These are phyloP conservation scores for Lotus japonicus DNA, from an alignment of 306 rosid genomes.

Conservation along the genomic window DNA sequence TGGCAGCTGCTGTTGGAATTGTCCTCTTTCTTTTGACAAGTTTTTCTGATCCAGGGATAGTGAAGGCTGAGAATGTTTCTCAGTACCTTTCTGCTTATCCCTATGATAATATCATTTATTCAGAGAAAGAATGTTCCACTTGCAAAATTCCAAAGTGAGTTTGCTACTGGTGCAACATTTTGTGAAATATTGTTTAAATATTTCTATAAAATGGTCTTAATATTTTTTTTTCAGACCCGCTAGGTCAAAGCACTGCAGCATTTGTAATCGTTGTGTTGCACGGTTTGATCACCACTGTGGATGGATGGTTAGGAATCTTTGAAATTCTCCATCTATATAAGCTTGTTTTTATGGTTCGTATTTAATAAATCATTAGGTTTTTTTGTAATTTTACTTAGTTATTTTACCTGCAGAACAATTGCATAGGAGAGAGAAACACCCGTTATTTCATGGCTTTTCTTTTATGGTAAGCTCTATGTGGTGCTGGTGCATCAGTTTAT, in stretches of 20 bases:
- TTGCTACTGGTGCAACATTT: not conserved
- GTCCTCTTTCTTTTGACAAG: slow-evolving; percentile 87
- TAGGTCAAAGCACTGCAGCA: slow-evolving; percentile 95
- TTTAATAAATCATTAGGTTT: not conserved
- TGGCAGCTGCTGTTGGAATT: slow-evolving; percentile 68
- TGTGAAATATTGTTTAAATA: not conserved
- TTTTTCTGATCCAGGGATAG: slow-evolving; percentile 84
- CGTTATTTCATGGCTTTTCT: slow-evolving; percentile 84
- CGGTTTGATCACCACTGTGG: slow-evolving; percentile 98
- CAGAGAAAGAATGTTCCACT: slow-evolving; percentile 81
- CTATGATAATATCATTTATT: slow-evolving; percentile 68
- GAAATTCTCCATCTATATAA: not conserved
- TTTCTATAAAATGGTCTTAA: not conserved
- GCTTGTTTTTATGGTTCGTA: not conserved
- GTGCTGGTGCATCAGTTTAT: slow-evolving; percentile 18
- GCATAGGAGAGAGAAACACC: slow-evolving; percentile 91
- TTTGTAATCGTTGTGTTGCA: slow-evolving; percentile 87
- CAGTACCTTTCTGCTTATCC: slow-evolving; percentile 77
- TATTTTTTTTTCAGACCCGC: slow-evolving; percentile 72
- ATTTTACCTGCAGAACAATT: slow-evolving; percentile 69
- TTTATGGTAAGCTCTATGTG: slow-evolving; percentile 71
- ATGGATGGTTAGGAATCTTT: slow-evolving; percentile 70
- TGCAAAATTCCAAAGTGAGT: slow-evolving; percentile 91
- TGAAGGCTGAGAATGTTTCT: slow-evolving; percentile 68
- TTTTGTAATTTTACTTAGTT: slow-evolving; percentile 17